A percentile compares a stretch with the other conserved stretches of the same genome.
Conservation (phyloP, 345 rosid genomes). For the Erucastrum elatum region DNA sequence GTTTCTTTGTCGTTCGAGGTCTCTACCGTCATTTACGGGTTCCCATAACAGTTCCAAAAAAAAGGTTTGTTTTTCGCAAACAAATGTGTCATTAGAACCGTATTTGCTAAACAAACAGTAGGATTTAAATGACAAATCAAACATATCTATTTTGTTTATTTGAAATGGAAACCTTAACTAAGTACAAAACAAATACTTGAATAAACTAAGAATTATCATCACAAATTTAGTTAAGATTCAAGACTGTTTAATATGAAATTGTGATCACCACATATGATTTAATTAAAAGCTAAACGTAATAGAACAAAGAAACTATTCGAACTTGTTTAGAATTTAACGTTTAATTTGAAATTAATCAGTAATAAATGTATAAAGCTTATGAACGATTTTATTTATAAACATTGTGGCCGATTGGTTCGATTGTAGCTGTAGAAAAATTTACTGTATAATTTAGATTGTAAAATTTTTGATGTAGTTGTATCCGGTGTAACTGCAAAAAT, state of each 20-base stretch:
- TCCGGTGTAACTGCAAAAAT: too few species aligned
- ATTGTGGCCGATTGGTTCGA: too few species aligned
- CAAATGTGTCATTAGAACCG: too few species aligned
- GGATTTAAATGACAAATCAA: neutral
- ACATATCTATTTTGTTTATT: neutral
- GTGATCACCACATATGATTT: neutral
- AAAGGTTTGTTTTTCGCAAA: neutral
- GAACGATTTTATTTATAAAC: too few species aligned
- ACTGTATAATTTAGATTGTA: too few species aligned
- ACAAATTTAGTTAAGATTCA: neutral
- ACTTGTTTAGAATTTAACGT: neutral
- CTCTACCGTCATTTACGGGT: slow-evolving; percentile 22
- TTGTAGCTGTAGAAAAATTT: too few species aligned
- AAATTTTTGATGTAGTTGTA: too few species aligned
- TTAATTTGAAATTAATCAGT: neutral
- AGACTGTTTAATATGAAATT: neutral
- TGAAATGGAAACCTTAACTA: neutral
- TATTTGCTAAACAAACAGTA: too few species aligned
- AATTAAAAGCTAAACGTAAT: neutral
- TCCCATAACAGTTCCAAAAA: neutral
- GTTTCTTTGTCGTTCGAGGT: neutral
- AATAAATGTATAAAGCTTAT: neutral
- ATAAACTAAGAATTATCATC: neutral
- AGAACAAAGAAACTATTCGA: neutral
- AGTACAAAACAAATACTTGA: neutral